Evolutionary conservation across 805 yeast species (phyloP).

Genomic region (Candida oleophila): DNA sequence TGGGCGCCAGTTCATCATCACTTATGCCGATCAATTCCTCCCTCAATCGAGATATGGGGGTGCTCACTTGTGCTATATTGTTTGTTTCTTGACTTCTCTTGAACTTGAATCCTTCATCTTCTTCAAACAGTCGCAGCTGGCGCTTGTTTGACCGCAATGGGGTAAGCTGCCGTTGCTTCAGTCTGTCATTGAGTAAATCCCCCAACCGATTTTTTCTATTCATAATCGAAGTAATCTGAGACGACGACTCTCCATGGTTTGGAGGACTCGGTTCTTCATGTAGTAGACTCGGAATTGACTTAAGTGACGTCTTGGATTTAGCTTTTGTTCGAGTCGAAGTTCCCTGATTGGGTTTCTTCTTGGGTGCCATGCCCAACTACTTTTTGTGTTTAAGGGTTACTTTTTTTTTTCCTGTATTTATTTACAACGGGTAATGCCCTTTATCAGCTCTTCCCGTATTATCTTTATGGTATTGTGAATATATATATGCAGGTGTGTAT

Average conservation of each 20-base stretch:
- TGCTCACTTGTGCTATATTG: slow-evolving; percentile 12
- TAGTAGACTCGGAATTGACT: background rate
- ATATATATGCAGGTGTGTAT: no score
- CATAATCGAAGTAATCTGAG: slow-evolving; percentile 4
- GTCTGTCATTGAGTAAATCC: background rate
- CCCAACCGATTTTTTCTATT: slow-evolving; percentile 5
- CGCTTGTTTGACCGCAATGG: background rate
- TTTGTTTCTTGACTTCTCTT: slow-evolving; percentile 19
- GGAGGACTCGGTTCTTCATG: background rate
- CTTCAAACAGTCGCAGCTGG: slow-evolving; percentile 10
- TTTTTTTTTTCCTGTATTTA: background rate
- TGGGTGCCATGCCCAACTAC: slow-evolving; percentile 1
- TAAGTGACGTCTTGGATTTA: background rate
- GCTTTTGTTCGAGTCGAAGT: background rate
- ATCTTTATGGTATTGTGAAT: no score
- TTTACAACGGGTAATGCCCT: no score
- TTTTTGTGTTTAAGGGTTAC: background rate
- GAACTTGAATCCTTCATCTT: slow-evolving; percentile 33
- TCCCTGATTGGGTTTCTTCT: background rate
- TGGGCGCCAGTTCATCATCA: slow-evolving; percentile 12
- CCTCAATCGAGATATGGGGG: slow-evolving; percentile 24
- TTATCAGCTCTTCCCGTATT: no score
- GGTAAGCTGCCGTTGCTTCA: background rate
- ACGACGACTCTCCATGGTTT: background rate
- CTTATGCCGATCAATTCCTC: slow-evolving; percentile 16